These are phyloP conservation scores for Nothophoma quercina DNA, from an alignment of 2,329 filamentous ascomycete genomes.

Conservation along the genomic window DNA sequence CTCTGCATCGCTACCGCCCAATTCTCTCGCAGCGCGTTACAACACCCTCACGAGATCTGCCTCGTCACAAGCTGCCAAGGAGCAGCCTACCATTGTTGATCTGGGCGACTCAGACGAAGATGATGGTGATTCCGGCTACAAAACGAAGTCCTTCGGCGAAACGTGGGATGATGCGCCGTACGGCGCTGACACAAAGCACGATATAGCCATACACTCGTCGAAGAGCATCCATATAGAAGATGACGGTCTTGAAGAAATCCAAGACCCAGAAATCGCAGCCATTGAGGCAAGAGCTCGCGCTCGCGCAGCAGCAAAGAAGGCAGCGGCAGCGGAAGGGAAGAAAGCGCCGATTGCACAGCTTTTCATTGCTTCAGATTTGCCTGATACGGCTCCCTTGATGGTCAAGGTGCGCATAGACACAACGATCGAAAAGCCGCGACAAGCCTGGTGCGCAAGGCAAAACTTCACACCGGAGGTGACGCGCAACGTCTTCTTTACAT, in stretches of 20 bases:
- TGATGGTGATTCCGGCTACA: constrained; percentile 19
- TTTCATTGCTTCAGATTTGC: constrained; percentile 72
- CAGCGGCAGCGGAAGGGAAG: constrained; percentile 13
- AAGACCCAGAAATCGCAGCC: constrained; percentile 39
- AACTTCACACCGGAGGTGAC: constrained; percentile 58
- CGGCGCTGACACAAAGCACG: constrained; percentile 1
- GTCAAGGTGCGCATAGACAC: constrained; percentile 73
- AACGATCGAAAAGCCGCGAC: constrained; percentile 69
- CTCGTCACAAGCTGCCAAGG: constrained; percentile 9
- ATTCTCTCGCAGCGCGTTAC: constrained; percentile 41
- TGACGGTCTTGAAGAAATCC: constrained; percentile 37
- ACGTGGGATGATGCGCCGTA: neutral
- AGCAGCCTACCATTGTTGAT: constrained; percentile 31
- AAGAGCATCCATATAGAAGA: constrained; percentile 26
- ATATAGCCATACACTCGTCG: constrained; percentile 15
- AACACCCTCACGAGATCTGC: constrained; percentile 34
- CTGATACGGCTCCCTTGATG: constrained; percentile 66
- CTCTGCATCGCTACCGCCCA: constrained; percentile 19
- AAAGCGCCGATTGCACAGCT: constrained; percentile 61
- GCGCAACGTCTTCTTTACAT: constrained; percentile 76
- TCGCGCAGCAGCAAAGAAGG: constrained; percentile 30
- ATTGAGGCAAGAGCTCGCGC: constrained; percentile 37
- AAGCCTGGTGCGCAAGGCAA: constrained; percentile 74
- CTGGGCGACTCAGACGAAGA: constrained; percentile 37
- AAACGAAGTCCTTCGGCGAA: constrained; percentile 16